Base-by-base conservation (phyloP, 1,139 yeast species). In the Candida buenavistaensis region DNA sequence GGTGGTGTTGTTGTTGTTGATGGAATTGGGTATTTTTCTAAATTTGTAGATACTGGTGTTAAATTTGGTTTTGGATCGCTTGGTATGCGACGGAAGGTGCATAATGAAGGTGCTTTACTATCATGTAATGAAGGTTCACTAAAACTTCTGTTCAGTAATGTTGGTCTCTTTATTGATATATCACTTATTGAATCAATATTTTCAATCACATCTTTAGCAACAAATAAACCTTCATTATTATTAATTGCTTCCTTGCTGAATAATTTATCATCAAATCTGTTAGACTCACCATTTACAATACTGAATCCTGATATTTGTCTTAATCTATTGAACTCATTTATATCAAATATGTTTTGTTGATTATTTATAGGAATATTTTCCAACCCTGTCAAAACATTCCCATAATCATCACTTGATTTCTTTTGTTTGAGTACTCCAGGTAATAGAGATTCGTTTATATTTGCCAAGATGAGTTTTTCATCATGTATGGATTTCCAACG, bases 81-180 rank as follows among this genome's bases (percentile, higher is more conserved):
- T 19, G 33, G 30, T 15, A 28, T 26, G 12, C 36, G 26, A 24
- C 36, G 26, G 26, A 32, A 36, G n/a, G 39, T 36, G 12, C 29
- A 34, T 16, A 36, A 24, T 16, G 37, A 33, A 5, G 40, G 37
- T 19, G 38, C 33, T 13, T n/a, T 21, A 21, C 17, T 32, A 3
- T 73, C 65, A 39, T 68, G 68, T 24, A 68, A 51, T 3, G 73
- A 68, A 5, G 74, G 74, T 1, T 72, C 73, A 49, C 72, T 63
- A 23, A 50, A 46, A 1, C 71, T 60, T 21, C 67, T 36, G 38
- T 47, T 51, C 58, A 57, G 58, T n/a, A 47, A 40, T 8, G 49
- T 34, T 14, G 38, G 35, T 13, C 40, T 22, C 24, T 32, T 26
- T 4, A 28, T 13, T 10, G 36, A 24, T 16, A 54, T 23, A 31